Base-by-base conservation (phyloP, 2,329 filamentous ascomycete genomes). In the Claviceps sp. region DNA sequence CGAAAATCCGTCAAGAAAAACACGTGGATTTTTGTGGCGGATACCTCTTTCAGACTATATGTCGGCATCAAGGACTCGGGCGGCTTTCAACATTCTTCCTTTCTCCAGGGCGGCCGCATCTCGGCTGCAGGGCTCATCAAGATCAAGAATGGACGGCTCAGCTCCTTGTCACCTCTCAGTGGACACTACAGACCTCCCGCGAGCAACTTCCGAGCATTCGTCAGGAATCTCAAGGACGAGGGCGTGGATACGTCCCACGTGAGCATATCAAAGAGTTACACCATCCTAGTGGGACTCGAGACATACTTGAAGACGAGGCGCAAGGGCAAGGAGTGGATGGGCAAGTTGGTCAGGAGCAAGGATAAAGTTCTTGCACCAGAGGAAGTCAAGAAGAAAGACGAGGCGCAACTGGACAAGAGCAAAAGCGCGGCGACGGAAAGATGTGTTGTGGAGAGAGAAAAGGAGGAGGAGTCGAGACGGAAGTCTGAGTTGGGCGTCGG, bases 11-110 rank as follows among this genome's bases (percentile, higher is more conserved):
- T 89, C 40, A 86, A 83, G 65, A 88, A 88, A 56, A 90, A 91
- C 61, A 93, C 86, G 4, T 95, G 90, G 90, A 94, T 95, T 57
- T 96, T 95, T 60, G 89, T 90, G 7, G 85, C 86, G 23, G 89
- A 95, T 66, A 91, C 87, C 1, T 84, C 79, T 1, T 93, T 90
- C 64, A 80, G 86, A 1, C 73, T 95, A 0, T 95, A 95, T 64
- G 81, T 95, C 37, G 89, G 89, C 47, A 93, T 95, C 71, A 95
- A 96, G 62, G 81, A 86, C 64, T 85, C 82, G 4, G 90, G 90
- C 11, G 82, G 86, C 4, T 96, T 96, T 61, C 90, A 95, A 61
- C 90, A 95, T 66, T 90, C 85, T 13, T 93, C 87, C 0, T 95
- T 96, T 61, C 74, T 95, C 1, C 86, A 90, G 55, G 90, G 89